phyloP scores from a whole-genome alignment of 2,329 filamentous ascomycete genomes.

The Alternaria gansuensis region DNA sequence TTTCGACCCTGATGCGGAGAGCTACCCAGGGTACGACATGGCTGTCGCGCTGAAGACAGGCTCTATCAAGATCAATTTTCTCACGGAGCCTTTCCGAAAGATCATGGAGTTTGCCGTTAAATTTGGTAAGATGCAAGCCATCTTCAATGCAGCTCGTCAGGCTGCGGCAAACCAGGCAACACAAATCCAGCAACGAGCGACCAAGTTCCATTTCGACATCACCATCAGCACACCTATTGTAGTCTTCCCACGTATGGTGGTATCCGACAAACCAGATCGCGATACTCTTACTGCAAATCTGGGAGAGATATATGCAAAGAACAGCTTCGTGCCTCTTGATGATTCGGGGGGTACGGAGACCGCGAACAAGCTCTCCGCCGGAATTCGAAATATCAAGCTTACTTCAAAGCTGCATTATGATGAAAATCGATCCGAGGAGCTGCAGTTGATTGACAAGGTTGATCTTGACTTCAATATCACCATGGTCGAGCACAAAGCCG shows the following conservation, averaged over 20 bases:
- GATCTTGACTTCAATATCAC: conserved; percentile 93
- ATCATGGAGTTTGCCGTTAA: conserved; percentile 98
- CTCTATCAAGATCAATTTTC: conserved; percentile 95
- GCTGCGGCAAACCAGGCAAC: conserved; percentile 93
- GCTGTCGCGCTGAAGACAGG: conserved; percentile 90
- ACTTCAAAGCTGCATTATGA: conserved; percentile 89
- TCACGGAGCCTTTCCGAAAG: conserved; percentile 96
- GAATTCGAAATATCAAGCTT: conserved; percentile 89
- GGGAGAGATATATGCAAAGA: conserved; percentile 96
- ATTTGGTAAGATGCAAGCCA: conserved; percentile 99
- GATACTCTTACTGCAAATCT: conserved; percentile 92
- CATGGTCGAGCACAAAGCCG: conserved; percentile 84
- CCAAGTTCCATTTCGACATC: conserved; percentile 92
- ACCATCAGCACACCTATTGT: conserved; percentile 94
- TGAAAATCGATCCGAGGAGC: conserved; percentile 76
- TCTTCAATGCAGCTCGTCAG: conserved; percentile 96
- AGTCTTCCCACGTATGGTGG: conserved; percentile 84
- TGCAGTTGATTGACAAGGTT: conserved; percentile 97
- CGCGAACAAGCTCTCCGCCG: conserved; percentile 88
- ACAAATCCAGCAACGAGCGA: conserved; percentile 89
- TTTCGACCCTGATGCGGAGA: conserved; percentile 77
- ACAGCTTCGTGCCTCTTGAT: conserved; percentile 86
- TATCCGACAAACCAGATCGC: conserved; percentile 72
- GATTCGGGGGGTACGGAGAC: conserved; percentile 76
- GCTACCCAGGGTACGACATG: conserved; percentile 93